A percentile compares a stretch with the other conserved stretches of the same genome.
These are phyloP conservation scores for Podospora pseudocomata DNA, from an alignment of 495 filamentous ascomycete genomes.

Conservation along the genomic window DNA sequence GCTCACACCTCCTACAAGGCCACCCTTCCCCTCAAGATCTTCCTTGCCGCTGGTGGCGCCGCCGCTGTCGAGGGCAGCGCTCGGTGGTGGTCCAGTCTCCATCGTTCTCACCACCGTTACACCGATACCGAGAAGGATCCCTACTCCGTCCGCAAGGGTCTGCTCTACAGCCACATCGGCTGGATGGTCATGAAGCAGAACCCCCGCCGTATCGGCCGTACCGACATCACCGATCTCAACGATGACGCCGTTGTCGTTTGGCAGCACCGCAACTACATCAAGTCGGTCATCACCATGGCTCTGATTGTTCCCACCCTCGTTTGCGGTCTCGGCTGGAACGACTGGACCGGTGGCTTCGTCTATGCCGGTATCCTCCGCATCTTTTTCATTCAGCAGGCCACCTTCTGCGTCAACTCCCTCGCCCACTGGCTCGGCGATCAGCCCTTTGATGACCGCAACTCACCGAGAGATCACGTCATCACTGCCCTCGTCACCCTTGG, in stretches of 20 bases:
- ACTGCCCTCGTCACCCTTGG: conserved; percentile 94
- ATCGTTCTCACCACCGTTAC: conserved; percentile 97
- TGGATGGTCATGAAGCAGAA: conserved; percentile 95
- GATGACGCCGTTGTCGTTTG: conserved; percentile 89
- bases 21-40: conserved; percentile 81
- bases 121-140: conserved; percentile 99
- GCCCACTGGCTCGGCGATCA: conserved; percentile 99
- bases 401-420: conserved; percentile 98
- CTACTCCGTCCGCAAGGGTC: conserved; percentile 97
- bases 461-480: conserved; percentile 91
- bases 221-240: conserved; percentile 95
- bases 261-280: conserved; percentile 93
- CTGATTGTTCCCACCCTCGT: conserved; percentile 79
- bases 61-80: conserved; percentile 96
- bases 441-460: conserved; percentile 99
- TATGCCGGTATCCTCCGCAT: conserved; percentile 94
- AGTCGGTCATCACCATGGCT: conserved; percentile 82
- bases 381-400: conserved; percentile 98
- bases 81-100: conserved; percentile 95
- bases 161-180: conserved; percentile 89
- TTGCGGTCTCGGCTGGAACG: conserved; percentile 83
- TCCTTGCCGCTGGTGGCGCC: conserved; percentile 85
- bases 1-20: conserved; percentile 94
- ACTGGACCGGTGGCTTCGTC: conserved; percentile 87
- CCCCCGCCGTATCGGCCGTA: conserved; percentile 87